These are phyloP conservation scores for Bretschneidera sinensis DNA, from an alignment of 345 rosid genomes.

Conservation along the genomic window DNA sequence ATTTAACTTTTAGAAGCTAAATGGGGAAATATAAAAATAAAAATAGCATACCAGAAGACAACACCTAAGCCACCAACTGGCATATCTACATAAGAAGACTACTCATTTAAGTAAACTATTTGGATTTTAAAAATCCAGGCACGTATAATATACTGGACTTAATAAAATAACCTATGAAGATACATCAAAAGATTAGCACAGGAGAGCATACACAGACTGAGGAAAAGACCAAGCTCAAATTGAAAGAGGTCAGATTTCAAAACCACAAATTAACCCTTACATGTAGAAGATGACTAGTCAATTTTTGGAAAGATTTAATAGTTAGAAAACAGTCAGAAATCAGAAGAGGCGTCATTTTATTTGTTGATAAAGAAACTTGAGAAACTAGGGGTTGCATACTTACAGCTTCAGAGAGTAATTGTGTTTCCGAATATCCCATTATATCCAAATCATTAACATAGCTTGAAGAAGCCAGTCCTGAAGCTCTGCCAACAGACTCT, in stretches of 20 bases:
- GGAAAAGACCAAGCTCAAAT: no score
- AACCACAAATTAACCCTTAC: no score
- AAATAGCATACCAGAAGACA: background rate
- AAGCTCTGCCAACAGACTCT: constrained; percentile 36
- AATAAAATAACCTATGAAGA: no score
- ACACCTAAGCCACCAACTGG: no score
- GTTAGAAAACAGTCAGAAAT: background rate
- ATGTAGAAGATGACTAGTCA: no score
- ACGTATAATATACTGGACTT: no score
- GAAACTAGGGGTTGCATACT: constrained; percentile 20
- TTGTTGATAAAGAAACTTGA: background rate
- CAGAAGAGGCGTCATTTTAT: background rate
- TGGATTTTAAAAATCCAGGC: no score
- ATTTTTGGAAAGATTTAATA: background rate
- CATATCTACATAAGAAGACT: no score
- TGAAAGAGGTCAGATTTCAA: no score
- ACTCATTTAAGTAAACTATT: no score
- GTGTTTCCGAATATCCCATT: constrained; percentile 52
- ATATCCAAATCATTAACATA: constrained; percentile 52
- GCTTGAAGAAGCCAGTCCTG: constrained; percentile 59
- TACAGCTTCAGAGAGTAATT: constrained; percentile 79
- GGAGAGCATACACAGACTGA: no score
- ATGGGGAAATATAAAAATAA: background rate
- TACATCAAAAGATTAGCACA: no score
- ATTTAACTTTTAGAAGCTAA: background rate